phyloP scores from a whole-genome alignment of 176 grass and related monocot genomes.

The Alloteropsis semialata region DNA sequence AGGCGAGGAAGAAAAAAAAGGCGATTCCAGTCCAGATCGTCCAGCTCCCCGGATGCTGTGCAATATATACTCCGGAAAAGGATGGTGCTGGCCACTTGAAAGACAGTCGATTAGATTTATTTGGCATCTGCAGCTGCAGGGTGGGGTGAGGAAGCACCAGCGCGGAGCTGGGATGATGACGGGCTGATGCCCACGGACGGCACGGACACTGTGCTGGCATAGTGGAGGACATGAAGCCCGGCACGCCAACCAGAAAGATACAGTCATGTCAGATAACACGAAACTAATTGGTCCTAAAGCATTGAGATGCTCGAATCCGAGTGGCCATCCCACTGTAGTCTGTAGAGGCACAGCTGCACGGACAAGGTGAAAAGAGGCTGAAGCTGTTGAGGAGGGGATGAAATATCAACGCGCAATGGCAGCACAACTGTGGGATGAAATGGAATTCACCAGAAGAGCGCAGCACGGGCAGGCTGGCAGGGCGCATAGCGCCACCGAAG shows the following conservation, averaged over 20 bases:
- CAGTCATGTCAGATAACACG: neutral
- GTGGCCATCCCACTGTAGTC: neutral
- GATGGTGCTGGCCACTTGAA: conserved; percentile 43
- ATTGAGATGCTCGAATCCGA: conserved; percentile 17
- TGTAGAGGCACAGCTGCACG: conserved; percentile 1
- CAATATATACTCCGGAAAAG: conserved; percentile 15
- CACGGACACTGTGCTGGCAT: conserved; percentile 19
- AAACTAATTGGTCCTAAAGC: neutral
- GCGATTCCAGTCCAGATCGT: conserved; percentile 27
- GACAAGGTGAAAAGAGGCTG: conserved; percentile 4
- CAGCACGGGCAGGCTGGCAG: neutral
- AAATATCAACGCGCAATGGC: neutral
- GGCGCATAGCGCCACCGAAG: neutral
- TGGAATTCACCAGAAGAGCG: neutral
- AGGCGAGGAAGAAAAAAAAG: neutral
- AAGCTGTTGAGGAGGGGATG: neutral
- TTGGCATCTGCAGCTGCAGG: neutral
- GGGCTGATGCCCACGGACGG: conserved; percentile 22
- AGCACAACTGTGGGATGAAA: neutral
- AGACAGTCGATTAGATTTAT: conserved; percentile 16
- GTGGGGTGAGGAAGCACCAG: neutral
- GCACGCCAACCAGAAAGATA: conserved; percentile 33
- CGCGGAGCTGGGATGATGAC: conserved; percentile 4
- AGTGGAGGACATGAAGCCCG: conserved; percentile 22
- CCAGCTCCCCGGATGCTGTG: conserved; percentile 16